Base-by-base conservation (phyloP, 257 asterid genomes). In the Solanum appendiculatum region DNA sequence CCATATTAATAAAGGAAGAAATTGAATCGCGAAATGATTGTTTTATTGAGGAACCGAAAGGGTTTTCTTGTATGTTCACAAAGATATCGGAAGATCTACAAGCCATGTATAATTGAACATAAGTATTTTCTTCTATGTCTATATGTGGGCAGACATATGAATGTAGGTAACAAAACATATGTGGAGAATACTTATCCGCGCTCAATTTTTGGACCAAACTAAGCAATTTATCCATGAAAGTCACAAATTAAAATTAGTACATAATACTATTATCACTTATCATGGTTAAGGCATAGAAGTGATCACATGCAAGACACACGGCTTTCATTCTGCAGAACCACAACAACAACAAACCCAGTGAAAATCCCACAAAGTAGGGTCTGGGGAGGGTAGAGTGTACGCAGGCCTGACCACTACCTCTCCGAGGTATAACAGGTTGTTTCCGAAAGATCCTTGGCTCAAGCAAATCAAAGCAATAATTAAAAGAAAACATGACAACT, bases 81-180 rank as follows among this genome's bases (percentile, higher is more conserved):
- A 72, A 72, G 25, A 34, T 9, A 18, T 18, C 29, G 15, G 20
- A 72, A 72, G 6, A 4, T 7, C 91, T 88, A 93, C 89, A 88
- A 88, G 27, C 92, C 92, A 93, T 42, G 60, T 21, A 46, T 18
- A 84, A 85, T 56, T 91, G 90, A 34, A 88, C 36, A 89, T 95
- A 91, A 89, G 94, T 93, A 95, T 92, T 93, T 94, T 90, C 92
- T 93, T 82, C 90, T 86, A 92, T 89, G 86, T 34, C 42, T 9
- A 44, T 93, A 86, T 90, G 36, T 12, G 91, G 93, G 91, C 87
- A 83, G 20, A 81, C 6, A 86, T 77, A 36, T 58, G 56, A 70
- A 72, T 72, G 81, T 3, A 12, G 54, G 33, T 23, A 27, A 23
- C 11, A 37, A 23, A 37, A 66, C 36, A 66, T 10, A 23, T 23